These are phyloP conservation scores for Aspergillus nanangensis DNA, from an alignment of 495 filamentous ascomycete species.

Conservation along the genomic window DNA sequence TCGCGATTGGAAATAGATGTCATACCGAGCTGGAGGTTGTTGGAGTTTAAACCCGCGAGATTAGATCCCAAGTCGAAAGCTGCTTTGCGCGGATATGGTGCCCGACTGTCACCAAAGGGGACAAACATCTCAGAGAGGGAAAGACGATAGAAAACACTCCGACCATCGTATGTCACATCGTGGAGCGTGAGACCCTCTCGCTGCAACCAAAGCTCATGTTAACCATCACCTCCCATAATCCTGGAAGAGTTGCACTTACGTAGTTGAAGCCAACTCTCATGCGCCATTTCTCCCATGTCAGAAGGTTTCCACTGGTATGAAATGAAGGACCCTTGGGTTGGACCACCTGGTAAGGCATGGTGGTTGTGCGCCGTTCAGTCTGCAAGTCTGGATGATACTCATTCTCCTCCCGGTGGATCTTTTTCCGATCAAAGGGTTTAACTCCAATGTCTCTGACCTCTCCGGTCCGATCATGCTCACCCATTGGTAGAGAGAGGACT, in stretches of 20 bases:
- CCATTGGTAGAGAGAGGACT: slow-evolving; percentile 33
- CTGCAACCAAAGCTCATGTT: not conserved
- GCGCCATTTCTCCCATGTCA: slow-evolving; percentile 63
- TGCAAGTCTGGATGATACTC: slow-evolving; percentile 64
- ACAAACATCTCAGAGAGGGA: slow-evolving; percentile 61
- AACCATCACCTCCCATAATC: not conserved
- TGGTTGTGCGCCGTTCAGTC: slow-evolving; percentile 42
- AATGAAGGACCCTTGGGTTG: slow-evolving; percentile 81
- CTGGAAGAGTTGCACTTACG: not conserved
- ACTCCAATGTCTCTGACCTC: slow-evolving; percentile 1
- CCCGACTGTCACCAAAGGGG: slow-evolving; percentile 48
- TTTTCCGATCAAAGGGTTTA: slow-evolving; percentile 20
- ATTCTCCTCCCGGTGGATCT: slow-evolving; percentile 45
- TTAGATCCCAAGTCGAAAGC: slow-evolving; percentile 60
- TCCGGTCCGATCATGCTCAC: slow-evolving; percentile 20
- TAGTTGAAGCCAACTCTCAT: slow-evolving; percentile 62
- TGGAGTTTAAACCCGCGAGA: slow-evolving; percentile 51
- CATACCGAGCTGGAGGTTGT: slow-evolving; percentile 53
- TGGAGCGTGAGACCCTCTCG: slow-evolving; percentile 42
- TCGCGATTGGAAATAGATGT: not conserved
- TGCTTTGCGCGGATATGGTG: slow-evolving; percentile 54
- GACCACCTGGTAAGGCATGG: slow-evolving; percentile 70
- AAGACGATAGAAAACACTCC: slow-evolving; percentile 58
- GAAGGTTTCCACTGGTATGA: slow-evolving; percentile 32
- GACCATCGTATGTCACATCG: slow-evolving; percentile 55